These are phyloP conservation scores for Colletotrichum abscissum DNA, from an alignment of 2,329 filamentous ascomycete genomes.

Conservation along the genomic window DNA sequence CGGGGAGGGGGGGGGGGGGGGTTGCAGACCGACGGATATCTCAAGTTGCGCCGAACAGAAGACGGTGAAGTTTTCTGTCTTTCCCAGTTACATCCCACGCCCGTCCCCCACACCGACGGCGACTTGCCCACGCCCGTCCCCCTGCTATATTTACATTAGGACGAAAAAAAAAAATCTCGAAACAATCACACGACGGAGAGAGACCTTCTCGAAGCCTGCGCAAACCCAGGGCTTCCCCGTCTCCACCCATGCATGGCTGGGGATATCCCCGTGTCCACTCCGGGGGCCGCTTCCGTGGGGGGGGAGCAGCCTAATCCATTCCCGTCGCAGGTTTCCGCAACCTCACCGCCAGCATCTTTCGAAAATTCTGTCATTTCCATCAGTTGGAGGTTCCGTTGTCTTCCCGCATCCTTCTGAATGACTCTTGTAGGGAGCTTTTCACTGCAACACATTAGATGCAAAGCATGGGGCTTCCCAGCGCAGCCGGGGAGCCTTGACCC, in stretches of 20 bases:
- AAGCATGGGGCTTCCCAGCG: constrained; percentile 1
- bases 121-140: not conserved
- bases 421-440: not conserved
- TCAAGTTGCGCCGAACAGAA: no score
- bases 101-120: not conserved
- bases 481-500: not conserved
- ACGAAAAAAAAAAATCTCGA: not conserved
- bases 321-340: not conserved
- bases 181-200: not conserved
- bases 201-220: constrained; percentile 17
- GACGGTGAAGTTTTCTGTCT: not conserved
- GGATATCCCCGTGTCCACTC: not conserved
- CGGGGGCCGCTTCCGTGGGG: constrained; percentile 1
- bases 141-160: not conserved
- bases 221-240: not conserved
- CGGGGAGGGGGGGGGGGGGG: no score
- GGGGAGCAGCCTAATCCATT: not conserved
- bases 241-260: not conserved
- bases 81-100: not conserved
- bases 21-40: not conserved
- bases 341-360: not conserved
- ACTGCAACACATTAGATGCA: not conserved
- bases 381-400: not conserved
- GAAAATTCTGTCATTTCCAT: not conserved
- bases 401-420: not conserved